Evolutionary conservation across 768 basidiomycete species (phyloP).

Genomic region (Lentinula boryana): DNA sequence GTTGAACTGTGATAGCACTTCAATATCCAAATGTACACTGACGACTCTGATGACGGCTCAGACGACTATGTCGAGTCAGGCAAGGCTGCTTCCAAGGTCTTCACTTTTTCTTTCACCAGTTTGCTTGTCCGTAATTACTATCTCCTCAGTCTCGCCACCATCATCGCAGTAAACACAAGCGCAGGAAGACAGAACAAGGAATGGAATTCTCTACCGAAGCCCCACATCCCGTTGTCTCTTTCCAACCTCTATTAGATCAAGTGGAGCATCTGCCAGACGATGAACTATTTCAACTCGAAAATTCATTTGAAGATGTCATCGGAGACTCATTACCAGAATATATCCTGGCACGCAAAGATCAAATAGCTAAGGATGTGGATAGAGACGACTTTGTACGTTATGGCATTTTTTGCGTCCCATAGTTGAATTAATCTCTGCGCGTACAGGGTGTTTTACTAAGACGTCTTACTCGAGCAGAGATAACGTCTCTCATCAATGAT

Average conservation of each 20-base stretch:
- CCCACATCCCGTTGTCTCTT: background rate
- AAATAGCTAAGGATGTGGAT: background rate
- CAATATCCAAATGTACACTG: background rate
- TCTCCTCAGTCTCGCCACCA: background rate
- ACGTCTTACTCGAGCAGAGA: constrained; percentile 36
- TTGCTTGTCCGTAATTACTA: background rate
- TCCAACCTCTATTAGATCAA: background rate
- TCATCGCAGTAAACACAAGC: background rate
- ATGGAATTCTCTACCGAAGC: background rate
- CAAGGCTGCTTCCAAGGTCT: background rate
- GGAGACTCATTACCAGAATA: background rate
- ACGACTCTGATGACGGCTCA: background rate
- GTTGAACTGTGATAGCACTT: too few species aligned
- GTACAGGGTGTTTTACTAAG: constrained; percentile 62
- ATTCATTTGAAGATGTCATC: background rate
- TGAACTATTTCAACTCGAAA: background rate
- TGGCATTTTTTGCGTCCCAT: background rate
- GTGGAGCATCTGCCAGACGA: background rate
- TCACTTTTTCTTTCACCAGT: background rate
- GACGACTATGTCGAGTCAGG: background rate
- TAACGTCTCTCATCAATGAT: constrained; percentile 25
- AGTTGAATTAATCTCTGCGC: background rate
- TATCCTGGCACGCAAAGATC: background rate
- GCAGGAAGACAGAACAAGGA: background rate
- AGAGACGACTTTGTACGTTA: constrained; percentile 4